Evolutionary conservation across 2,329 filamentous ascomycete species (phyloP), one percentile per base, ranked within the genome.

Genomic region (Ophioceras dolichostomum): DNA sequence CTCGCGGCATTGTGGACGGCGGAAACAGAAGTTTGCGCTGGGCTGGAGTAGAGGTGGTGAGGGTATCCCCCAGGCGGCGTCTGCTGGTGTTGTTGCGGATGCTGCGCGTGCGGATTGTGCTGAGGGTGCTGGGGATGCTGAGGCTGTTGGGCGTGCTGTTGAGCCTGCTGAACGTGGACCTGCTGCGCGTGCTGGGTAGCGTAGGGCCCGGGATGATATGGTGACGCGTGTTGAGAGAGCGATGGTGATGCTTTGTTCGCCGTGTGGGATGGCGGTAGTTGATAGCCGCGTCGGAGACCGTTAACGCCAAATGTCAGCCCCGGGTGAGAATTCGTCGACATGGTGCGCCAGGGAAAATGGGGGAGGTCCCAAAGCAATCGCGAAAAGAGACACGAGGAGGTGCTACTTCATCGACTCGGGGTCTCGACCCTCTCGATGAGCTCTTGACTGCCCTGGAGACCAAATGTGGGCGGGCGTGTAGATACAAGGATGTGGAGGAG

Each of bases 211-310:
- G 63, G 50, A 51, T 72, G 69, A 49, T 75, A 76, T 2, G 70
- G 65, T 41, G 70, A 65, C 41, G 68, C 65, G 48, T 69, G 62
- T 44, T 71, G 69, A 13, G 69, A 51, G 21, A 62, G 62, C 17
- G 67, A 65, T 28, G 70, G 66, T 20, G 70, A 70, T 43, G 69
- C 66, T 52, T 75, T 73, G 51, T 66, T 72, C 45, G 63, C 60
- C 47, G 67, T 65, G 45, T 62, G 65, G 41, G 65, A 58, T 48
- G 70, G 67, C 26, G 62, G 58, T 39, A 64, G 58, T 49, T 60
- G 60, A 45, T 63, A 70, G 44, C 53, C 57, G 41, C 70, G 68
- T 54, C 70, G 60, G 42, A 72, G 47, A 51, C 57, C 54, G 48
- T 54, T 57, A 49, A 65, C 61, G 38, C 67, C 59, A 45, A 72